Evolutionary conservation across 2,329 filamentous ascomycete species (phyloP).

Genomic region (Sporothrix variecibatus): DNA sequence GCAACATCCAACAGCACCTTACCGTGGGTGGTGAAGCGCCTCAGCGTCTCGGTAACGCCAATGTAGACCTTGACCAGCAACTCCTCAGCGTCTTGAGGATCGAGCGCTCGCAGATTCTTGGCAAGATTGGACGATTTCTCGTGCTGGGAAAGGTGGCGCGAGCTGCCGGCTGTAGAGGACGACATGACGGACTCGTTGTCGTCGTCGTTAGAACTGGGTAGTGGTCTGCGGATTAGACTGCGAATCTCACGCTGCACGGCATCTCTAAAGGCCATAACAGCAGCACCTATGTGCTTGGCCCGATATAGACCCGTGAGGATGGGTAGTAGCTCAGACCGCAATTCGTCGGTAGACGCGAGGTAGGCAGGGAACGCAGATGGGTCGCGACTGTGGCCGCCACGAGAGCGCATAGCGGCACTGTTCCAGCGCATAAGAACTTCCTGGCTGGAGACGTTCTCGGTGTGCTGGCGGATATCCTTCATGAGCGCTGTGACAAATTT

Average conservation of each 20-base stretch:
- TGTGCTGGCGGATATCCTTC: slow-evolving; percentile 76
- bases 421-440: slow-evolving; percentile 86
- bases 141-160: slow-evolving; percentile 71
- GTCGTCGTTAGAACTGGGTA: slow-evolving; percentile 92
- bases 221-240: slow-evolving; percentile 75
- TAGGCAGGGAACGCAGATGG: slow-evolving; percentile 76
- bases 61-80: slow-evolving; percentile 83
- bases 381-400: slow-evolving; percentile 66
- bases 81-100: slow-evolving; percentile 80
- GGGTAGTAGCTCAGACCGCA: slow-evolving; percentile 70
- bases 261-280: slow-evolving; percentile 82
- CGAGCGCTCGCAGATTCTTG: slow-evolving; percentile 81
- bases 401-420: slow-evolving; percentile 69
- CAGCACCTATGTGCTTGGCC: slow-evolving; percentile 75
- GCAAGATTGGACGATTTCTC: slow-evolving; percentile 89
- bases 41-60: slow-evolving; percentile 80
- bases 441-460: slow-evolving; percentile 67
- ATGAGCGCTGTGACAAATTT: slow-evolving; percentile 78
- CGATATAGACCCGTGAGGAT: slow-evolving; percentile 78
- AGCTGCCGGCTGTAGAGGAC: slow-evolving; percentile 70
- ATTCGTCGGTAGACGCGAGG: slow-evolving; percentile 67
- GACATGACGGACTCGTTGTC: slow-evolving; percentile 90
- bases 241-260: slow-evolving; percentile 84
- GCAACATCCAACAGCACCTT: slow-evolving; percentile 95
- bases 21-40: slow-evolving; percentile 83